Base-by-base conservation (phyloP, 202 grass and related monocot genomes). In the Zoysia matrella region DNA sequence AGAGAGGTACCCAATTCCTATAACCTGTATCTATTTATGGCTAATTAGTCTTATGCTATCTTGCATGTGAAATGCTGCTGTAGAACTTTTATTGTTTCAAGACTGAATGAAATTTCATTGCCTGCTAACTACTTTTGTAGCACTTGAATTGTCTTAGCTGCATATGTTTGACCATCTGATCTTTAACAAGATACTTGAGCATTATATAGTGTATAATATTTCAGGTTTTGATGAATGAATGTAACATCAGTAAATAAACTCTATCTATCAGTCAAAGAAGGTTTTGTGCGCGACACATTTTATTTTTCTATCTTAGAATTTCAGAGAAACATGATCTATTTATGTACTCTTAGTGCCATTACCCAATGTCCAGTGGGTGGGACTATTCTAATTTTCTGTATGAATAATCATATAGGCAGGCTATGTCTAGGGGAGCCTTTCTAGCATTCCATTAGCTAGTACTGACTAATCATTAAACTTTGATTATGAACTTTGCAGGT, bases 1-100 rank as follows among this genome's bases (percentile, higher is more conserved):
- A 90, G 86, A 95, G 92, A 93, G 96, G 96, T 98, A 86, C 11
- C 2, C 1, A 74, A 74, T 51, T 62, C 55, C 15, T 51, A 11
- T 18, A 51, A 74, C 42, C 64, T 51, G 48, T 83, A 36, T 52
- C 52, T 82, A 22, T 73, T 76, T 46, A 58, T 64, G 45, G 51
- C 69, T 66, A 60, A 47, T 13, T 47, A 10, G 6, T 61, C 71
- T 90, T 80, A 56, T 60, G 52, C 18, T 87, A 42, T 15, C 11
- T 22, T 86, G 11, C 67, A 52, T 81, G 39, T 55, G 41, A 52
- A 45, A 22, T 22, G 22, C 22, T 22, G 22, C 22, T 22, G 22
- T 22, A 22, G 22, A 22, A 22, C 22, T 22, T 22, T 22, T 22
- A 22, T 22, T 22, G 22, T 22, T 22, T 22, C 22, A 22, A 22